Evolutionary conservation across 352 stramenopile species (phyloP).

Genomic region (Blastocystis sp.): DNA sequence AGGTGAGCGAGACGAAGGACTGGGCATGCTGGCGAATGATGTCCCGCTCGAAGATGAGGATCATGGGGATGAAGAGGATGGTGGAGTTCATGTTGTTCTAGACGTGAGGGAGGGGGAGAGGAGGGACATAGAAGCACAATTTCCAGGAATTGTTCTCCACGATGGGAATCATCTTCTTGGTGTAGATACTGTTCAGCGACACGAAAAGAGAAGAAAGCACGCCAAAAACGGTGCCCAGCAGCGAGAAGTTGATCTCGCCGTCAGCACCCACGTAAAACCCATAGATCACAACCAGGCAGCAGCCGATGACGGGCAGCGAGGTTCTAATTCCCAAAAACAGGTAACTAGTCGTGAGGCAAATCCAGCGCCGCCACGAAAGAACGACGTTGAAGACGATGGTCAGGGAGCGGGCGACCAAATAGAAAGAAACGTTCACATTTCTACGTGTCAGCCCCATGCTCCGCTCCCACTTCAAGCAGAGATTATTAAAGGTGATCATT

Average conservation of each 20-base stretch:
- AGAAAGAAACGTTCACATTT: slow-evolving; percentile 68
- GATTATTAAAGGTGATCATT: slow-evolving; percentile 72
- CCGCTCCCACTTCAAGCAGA: slow-evolving; percentile 76
- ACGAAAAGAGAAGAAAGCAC: slow-evolving; percentile 81
- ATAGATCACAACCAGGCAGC: slow-evolving; percentile 77
- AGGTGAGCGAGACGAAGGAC: slow-evolving; percentile 72
- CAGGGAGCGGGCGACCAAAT: slow-evolving; percentile 72
- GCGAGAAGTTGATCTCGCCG: slow-evolving; percentile 80
- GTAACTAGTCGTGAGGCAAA: slow-evolving; percentile 27
- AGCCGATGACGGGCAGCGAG: slow-evolving; percentile 75
- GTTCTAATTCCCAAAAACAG: slow-evolving; percentile 77
- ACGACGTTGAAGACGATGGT: slow-evolving; percentile 84
- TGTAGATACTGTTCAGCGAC: slow-evolving; percentile 83
- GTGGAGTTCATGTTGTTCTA: slow-evolving; percentile 84
- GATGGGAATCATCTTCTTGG: slow-evolving; percentile 79
- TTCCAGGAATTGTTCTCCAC: slow-evolving; percentile 74
- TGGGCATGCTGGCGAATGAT: slow-evolving; percentile 71
- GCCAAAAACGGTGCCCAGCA: slow-evolving; percentile 77
- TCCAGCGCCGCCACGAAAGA: slow-evolving; percentile 72
- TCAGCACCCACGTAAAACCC: slow-evolving; percentile 80
- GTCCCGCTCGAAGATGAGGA: slow-evolving; percentile 77
- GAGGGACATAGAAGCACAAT: slow-evolving; percentile 61
- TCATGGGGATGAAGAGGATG: slow-evolving; percentile 80
- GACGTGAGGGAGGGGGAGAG: slow-evolving; percentile 70
- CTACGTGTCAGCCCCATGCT: slow-evolving; percentile 82